Evolutionary conservation across 2,329 filamentous ascomycete genomes (phyloP), one percentile per base, ranked within the genome.

Genomic region (Xylaria sp.): DNA sequence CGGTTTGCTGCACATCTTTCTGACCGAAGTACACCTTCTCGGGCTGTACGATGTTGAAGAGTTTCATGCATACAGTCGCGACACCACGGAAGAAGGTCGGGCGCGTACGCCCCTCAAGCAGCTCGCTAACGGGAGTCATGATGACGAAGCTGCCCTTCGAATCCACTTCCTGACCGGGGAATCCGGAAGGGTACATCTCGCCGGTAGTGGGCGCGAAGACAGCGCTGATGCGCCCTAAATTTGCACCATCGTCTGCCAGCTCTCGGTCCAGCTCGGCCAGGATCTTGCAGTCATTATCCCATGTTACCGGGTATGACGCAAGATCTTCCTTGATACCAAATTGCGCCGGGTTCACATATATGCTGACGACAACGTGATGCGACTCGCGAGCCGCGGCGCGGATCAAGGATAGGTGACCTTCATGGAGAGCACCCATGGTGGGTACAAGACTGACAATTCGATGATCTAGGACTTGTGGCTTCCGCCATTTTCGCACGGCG

Each of bases 81-180:
- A 99, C 96, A 46, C 96, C 96, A 58, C 96, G 88, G 82, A 99
- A 99, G 81, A 99, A 99, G 51, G 97, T 97, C 2, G 96, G 96
- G 17, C 96, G 86, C 54, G 90, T 93, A 4, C 88, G 87, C 17
- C 96, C 96, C 82, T 99, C 96, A 4, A 98, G 86, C 31, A 94
- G 85, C 73, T 89, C 89, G 6, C 90, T 90, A 1, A 97, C 84
- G 0, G 96, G 96, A 0, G 93, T 97, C 74, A 99, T 92, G 23
- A 90, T 95, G 36, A 99, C 92, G 76, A 98, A 99, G 66, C 91
- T 95, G 15, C 96, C 96, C 66, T 91, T 87, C 38, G 92, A 94
- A 67, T 91, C 86, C 9, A 93, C 81, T 60, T 92, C 88, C 86
- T 84, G 93, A 82, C 81, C 91, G 73, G 81, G 95, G 82, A 81